Evolutionary conservation across 2,329 filamentous ascomycete genomes (phyloP).

Genomic region (Paecilomyces sp.): DNA sequence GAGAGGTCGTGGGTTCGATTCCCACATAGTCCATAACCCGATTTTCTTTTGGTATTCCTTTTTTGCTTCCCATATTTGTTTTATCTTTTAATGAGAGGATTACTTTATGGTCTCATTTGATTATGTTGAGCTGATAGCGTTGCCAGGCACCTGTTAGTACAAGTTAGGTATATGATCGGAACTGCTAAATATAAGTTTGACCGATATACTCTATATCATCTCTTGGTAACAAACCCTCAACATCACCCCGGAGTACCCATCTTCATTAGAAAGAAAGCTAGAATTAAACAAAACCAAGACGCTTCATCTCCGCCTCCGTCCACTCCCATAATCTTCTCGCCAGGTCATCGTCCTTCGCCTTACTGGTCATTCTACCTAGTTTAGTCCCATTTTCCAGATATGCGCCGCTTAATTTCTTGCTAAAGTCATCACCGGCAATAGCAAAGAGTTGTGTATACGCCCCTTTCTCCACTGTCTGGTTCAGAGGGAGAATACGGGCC

Average conservation of each 20-base stretch:
- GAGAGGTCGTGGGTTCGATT: not conserved
- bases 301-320: constrained; percentile 4
- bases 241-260: no score
- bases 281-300: not conserved
- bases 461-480: not conserved
- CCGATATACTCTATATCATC: no score
- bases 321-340: constrained; percentile 2
- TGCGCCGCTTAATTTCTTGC: not conserved
- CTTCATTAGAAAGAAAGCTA: no score
- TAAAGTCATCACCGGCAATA: not conserved
- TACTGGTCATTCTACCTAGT: constrained; percentile 3
- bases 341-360: constrained; percentile 1
- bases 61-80: not conserved
- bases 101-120: no score
- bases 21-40: not conserved
- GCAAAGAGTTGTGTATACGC: not conserved
- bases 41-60: not conserved
- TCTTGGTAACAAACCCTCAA: no score
- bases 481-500: not conserved
- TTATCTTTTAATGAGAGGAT: not conserved
- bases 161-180: no score
- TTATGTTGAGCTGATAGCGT: no score
- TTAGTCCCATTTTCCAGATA: constrained; percentile 5
- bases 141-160: no score
- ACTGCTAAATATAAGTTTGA: no score